Conservation (phyloP, 2,329 filamentous ascomycete species). For the Aspergillus latus region DNA sequence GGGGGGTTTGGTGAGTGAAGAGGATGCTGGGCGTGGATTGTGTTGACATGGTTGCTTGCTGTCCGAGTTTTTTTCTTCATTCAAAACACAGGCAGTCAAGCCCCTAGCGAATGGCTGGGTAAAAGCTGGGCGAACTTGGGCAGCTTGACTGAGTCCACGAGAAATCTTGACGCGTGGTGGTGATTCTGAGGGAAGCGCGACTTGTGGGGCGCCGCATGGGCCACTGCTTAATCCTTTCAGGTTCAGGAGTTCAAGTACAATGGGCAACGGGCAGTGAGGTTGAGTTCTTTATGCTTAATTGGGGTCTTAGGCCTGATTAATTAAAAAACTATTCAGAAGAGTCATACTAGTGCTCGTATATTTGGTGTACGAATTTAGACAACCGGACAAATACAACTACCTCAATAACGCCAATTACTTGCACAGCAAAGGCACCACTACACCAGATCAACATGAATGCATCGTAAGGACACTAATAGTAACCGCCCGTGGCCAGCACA, state of each 20-base stretch:
- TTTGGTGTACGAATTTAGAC: background rate
- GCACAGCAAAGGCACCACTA: slow-evolving; percentile 12
- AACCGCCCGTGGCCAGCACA: slow-evolving; percentile 24
- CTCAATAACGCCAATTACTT: slow-evolving; percentile 15
- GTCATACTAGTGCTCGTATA: too few relatives aligned
- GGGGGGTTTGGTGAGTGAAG: slow-evolving; percentile 43
- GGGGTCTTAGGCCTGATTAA: too few relatives aligned
- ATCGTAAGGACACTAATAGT: slow-evolving; percentile 8
- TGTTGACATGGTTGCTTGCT: slow-evolving; percentile 36
- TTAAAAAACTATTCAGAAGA: too few relatives aligned
- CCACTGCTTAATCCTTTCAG: slow-evolving; percentile 32
- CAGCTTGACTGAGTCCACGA: background rate
- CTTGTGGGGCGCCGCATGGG: slow-evolving; percentile 27
- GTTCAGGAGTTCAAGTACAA: too few relatives aligned
- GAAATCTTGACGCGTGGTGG: slow-evolving; percentile 14
- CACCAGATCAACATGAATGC: slow-evolving; percentile 4
- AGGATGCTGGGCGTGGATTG: slow-evolving; percentile 38
- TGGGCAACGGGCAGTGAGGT: too few relatives aligned
- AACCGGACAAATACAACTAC: background rate
- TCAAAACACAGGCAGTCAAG: background rate
- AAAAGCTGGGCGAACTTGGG: background rate
- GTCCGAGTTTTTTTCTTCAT: too few relatives aligned
- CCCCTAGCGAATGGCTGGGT: background rate
- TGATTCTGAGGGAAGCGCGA: slow-evolving; percentile 13
- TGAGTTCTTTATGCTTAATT: too few relatives aligned